Base-by-base conservation (phyloP, 1,284 basidiomycete species). In the Ganoderma sinense region DNA sequence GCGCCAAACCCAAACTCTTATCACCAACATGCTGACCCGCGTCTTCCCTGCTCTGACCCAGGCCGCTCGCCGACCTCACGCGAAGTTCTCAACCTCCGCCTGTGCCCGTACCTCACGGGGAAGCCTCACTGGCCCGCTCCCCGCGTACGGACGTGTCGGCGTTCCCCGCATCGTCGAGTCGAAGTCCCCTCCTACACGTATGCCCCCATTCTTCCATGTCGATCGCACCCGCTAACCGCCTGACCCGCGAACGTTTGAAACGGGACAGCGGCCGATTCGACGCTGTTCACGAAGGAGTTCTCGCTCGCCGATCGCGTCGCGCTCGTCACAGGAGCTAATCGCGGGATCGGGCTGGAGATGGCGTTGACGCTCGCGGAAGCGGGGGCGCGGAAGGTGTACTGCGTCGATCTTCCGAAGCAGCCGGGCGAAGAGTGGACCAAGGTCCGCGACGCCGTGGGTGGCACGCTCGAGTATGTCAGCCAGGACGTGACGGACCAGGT, bases 261-360 rank as follows among this genome's bases (percentile, higher is more conserved):
- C 36, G 6, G 6, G 7, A 45, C 43, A 18, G 67, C 69, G 26
- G 65, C 75, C 2, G 58, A 64, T 2, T 31, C 53, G 4, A 56
- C 53, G 5, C 65, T 78, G 85, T 94, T 73, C 90, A 88, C 76
- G 84, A 71, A 90, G 68, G 93, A 94, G 76, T 95, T 96, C 81
- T 86, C 88, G 16, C 86, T 96, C 45, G 83, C 82, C 20, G 91
- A 90, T 74, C 89, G 92, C n/a, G 92, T 94, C 10, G 91, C 88
- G 40, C 83, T 96, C 67, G 89, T 95, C 48, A 92, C 93, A 0
- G 94, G 94, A 8, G 94, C 86, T 2, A 93, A 93, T 75, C 86
- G 94, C 62, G 94, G 94, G 2, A 86, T 96, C 10, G 94, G 95
- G 3, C 86, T 96, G 41, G 93, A 94, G 80, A 91, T 94, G 87